Conservation (phyloP, 2,329 filamentous ascomycete species). For the Clathrospora elynae region DNA sequence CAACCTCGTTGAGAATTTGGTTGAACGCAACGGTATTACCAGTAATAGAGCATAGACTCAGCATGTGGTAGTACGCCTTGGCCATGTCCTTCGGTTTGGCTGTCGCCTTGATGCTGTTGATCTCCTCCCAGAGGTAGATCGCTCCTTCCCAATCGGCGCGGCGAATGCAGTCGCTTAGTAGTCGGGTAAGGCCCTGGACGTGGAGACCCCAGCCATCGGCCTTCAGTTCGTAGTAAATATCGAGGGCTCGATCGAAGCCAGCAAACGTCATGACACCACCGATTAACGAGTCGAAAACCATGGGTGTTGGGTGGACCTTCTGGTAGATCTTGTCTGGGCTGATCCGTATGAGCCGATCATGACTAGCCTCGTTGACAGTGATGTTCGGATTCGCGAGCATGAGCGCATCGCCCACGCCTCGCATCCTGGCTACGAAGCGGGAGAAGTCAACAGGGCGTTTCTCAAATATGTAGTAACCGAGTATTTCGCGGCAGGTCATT, state of each 20-base stretch:
- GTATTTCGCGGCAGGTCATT: slow-evolving; percentile 49
- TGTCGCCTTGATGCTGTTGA: slow-evolving; percentile 39
- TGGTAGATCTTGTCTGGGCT: slow-evolving; percentile 47
- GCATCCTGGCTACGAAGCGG: slow-evolving; percentile 50
- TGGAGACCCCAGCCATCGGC: slow-evolving; percentile 54
- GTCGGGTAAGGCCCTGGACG: slow-evolving; percentile 44
- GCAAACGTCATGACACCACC: slow-evolving; percentile 52
- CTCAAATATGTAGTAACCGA: slow-evolving; percentile 48
- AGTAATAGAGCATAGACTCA: slow-evolving; percentile 40
- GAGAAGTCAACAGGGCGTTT: slow-evolving; percentile 44
- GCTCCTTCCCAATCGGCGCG: slow-evolving; percentile 45
- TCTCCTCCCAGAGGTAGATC: slow-evolving; percentile 51
- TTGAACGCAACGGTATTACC: slow-evolving; percentile 42
- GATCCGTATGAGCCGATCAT: slow-evolving; percentile 33
- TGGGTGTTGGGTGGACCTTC: slow-evolving; percentile 51
- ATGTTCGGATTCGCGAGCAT: slow-evolving; percentile 50
- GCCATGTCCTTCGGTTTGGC: slow-evolving; percentile 29
- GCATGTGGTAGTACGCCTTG: slow-evolving; percentile 41
- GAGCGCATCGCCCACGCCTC: slow-evolving; percentile 47
- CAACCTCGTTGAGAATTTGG: slow-evolving; percentile 37
- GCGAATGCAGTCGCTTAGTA: slow-evolving; percentile 51
- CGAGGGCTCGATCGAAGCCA: slow-evolving; percentile 52
- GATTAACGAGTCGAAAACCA: slow-evolving; percentile 52
- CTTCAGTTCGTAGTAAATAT: slow-evolving; percentile 51
- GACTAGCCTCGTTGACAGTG: slow-evolving; percentile 41